phyloP scores from a whole-genome alignment of 2,329 filamentous ascomycete genomes.

The Biscogniauxia sp. region DNA sequence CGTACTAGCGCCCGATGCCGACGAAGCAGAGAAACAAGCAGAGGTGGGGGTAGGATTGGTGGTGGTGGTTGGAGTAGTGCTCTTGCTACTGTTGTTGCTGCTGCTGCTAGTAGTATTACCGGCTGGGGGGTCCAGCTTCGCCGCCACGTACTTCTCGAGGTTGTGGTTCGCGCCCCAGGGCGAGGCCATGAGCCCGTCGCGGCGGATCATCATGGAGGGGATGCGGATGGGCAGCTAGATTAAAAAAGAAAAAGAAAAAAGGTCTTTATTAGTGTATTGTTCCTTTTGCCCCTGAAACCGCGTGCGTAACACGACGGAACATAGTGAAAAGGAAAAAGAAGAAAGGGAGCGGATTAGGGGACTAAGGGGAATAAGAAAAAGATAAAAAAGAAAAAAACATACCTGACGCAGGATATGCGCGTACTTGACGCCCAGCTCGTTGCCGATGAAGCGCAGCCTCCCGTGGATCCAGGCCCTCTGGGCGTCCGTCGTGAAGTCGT shows the following conservation, averaged over 20 bases:
- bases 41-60: too few species aligned
- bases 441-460: slow-evolving; percentile 52
- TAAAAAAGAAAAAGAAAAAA: too few species aligned
- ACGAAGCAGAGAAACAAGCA: too few species aligned
- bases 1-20: too few species aligned
- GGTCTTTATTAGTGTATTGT: not conserved
- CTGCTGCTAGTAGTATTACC: not conserved
- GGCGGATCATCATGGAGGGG: slow-evolving; percentile 60
- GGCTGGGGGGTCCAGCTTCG: slow-evolving; percentile 8
- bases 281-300: not conserved
- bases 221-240: slow-evolving; percentile 54
- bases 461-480: slow-evolving; percentile 56
- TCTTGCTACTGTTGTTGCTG: not conserved
- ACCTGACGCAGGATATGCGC: slow-evolving; percentile 55
- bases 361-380: too few species aligned
- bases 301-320: not conserved
- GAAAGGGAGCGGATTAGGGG: too few species aligned
- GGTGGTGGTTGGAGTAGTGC: too few species aligned
- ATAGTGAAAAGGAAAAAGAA: not conserved
- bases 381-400: slow-evolving; percentile 27
- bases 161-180: slow-evolving; percentile 42
- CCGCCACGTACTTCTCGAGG: slow-evolving; percentile 46
- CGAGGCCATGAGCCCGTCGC: slow-evolving; percentile 48
- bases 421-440: slow-evolving; percentile 57
- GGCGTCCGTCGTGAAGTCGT: slow-evolving; percentile 58